Base-by-base conservation (phyloP, 2,329 filamentous ascomycete genomes). In the Xylaria sp. region DNA sequence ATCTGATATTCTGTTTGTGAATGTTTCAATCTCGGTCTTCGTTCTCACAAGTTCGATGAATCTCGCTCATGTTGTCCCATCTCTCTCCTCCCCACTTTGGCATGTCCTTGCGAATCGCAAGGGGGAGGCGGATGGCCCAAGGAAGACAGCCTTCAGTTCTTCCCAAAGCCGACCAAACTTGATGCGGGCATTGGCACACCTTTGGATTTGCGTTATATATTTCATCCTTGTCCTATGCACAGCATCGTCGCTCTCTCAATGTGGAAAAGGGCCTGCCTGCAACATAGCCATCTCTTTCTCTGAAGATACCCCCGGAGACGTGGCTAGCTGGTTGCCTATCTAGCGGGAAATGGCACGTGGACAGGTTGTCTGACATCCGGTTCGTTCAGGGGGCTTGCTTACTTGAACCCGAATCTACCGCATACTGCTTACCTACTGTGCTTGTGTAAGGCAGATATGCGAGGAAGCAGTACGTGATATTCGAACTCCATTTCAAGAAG, bases 141-240 rank as follows among this genome's bases (percentile, higher is more conserved):
- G 13, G 34, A 63, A 60, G 45, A 65, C 10, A 39, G 30, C n/a
- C 39, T 41, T 23, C 32, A 56, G 55, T 30, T 50, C 20, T 20
- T 39, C 45, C 45, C 13, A 18, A 61, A 23, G 61, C 34, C 4
- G 18, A 46, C 43, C n/a, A 28, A 6, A 15, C 45, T 39, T 32
- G 4, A 13, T 56, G 32, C 46, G 30, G 30, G 9, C 23, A 69
- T 41, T 55, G 43, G 6, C 39, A 30, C 58, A 43, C 52, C 28
- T 15, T 55, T 53, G 60, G 39, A 25, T 43, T 55, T 60, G 45
- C 60, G 67, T 20, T n/a, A 62, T 69, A 61, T 61, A 67, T 36
- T 23, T 59, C 56, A 65, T 36, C 58, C 28, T 65, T 55, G 43
- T 60, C 43, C 12, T 43, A 28, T 66, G 56, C 66, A 66, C 63